Evolutionary conservation across 345 rosid genomes (phyloP), one percentile per base, ranked within the genome.

Genomic region (Crucihimalaya himalaica): DNA sequence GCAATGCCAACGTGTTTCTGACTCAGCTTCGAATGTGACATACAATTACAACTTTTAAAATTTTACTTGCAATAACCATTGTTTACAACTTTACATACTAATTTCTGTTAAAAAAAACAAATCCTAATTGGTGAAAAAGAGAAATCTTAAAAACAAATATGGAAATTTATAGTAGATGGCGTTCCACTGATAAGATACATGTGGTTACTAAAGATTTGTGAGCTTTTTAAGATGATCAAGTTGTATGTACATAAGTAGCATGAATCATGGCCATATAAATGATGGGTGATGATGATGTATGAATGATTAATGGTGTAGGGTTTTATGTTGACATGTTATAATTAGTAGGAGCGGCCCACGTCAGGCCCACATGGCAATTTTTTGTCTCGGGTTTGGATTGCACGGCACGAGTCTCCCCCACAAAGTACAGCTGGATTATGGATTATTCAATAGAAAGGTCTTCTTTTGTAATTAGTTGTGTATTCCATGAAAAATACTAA

Each of bases 21-120:
- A 83, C 77, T 68, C 75, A 52, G 78, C 67, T 68, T 55, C 50
- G 78, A 67, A 53, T 52, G 67, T 21, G 79, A 78, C 67, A 18
- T 76, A 39, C 34, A 66, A 47, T 40, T 21, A 59, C 9, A 10
- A 19, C 37, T 34, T 11, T 45, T 46, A n/a, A n/a, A n/a, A n/a
- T n/a, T n/a, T 25, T 15, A 59, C 27, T 23, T 59, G 67, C 31
- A 14, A 12, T 55, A n/a, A 46, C 56, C 20, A 3, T 53, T 63
- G 34, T 42, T 4, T 52, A 7, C 34, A 25, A 21, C 57, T 21
- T 23, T n/a, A n/a, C n/a, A n/a, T n/a, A n/a, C n/a, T n/a, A n/a
- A n/a, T n/a, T n/a, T n/a, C n/a, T n/a, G n/a, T n/a, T n/a, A n/a
- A n/a, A n/a, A n/a, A n/a, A n/a, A n/a, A n/a, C n/a, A n/a, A n/a